Conservation (phyloP, 2,329 filamentous ascomycete genomes). For the Passalora sequoiae region DNA sequence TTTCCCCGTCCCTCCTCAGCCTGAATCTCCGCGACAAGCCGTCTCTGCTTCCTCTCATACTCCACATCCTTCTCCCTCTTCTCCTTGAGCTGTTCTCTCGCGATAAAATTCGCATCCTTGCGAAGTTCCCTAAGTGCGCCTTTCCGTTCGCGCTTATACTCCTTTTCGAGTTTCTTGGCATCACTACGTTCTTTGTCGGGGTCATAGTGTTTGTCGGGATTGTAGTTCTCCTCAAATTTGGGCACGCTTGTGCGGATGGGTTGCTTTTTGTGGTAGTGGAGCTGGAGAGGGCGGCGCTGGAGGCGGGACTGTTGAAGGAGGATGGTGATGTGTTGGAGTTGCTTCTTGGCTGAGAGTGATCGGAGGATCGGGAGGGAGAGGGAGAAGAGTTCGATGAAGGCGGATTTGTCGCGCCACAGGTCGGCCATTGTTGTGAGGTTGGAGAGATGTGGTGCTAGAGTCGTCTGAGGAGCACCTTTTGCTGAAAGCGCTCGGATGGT, state of each 20-base stretch:
- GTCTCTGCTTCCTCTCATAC: constrained; percentile 95
- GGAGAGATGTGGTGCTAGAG: constrained; percentile 52
- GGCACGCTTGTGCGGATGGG: constrained; percentile 84
- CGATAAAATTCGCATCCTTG: constrained; percentile 92
- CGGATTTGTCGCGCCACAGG: constrained; percentile 65
- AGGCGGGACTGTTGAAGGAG: constrained; percentile 59
- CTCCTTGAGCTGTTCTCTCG: constrained; percentile 78
- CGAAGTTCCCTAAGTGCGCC: constrained; percentile 88
- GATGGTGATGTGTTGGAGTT: constrained; percentile 58
- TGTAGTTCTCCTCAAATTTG: constrained; percentile 94
- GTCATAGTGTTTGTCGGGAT: constrained; percentile 95
- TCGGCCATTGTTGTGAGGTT: constrained; percentile 65
- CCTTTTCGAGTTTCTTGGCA: constrained; percentile 73
- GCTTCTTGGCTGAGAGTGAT: constrained; percentile 34
- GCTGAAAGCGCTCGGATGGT: constrained; percentile 62
- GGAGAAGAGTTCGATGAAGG: constrained; percentile 74
- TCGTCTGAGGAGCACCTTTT: constrained; percentile 35
- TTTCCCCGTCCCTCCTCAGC: constrained; percentile 18
- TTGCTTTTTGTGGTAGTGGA: constrained; percentile 83
- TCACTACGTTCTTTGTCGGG: constrained; percentile 86
- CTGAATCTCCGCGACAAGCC: constrained; percentile 89
- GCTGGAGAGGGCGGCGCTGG: constrained; percentile 69
- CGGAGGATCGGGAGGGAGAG: constrained; percentile 44
- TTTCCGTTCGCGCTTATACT: constrained; percentile 94
- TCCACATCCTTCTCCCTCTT: constrained; percentile 91